Base-by-base conservation (phyloP, 2,329 filamentous ascomycete species). In the Fusarium circinatum region DNA sequence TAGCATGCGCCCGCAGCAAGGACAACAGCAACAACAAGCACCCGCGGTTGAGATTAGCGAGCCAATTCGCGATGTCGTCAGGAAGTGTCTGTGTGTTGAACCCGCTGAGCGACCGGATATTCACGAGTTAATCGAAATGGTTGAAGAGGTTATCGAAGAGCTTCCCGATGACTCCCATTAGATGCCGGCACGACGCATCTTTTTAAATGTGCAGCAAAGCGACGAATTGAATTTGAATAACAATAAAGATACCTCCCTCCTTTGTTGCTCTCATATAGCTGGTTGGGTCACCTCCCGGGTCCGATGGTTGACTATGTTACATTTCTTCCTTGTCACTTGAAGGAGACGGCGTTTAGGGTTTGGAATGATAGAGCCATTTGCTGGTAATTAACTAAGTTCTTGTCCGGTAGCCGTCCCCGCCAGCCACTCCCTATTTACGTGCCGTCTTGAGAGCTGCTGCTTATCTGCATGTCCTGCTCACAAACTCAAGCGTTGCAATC, bases 51-150 rank as follows among this genome's bases (percentile, higher is more conserved):
- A 88, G 17, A 95, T 98, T 66, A 95, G 93, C 75, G 94, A 96
- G 58, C 87, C 90, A 5, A 94, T 98, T 51, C 93, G 96, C 81
- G 92, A 97, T 68, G 89, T 99, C 18, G 96, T 99, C 61, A 88
- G 95, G 80, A 92, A 89, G 80, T 99, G 96, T 83, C 85, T 99
- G 79, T 89, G 86, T 76, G 93, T 98, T 34, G 96, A 99, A 85
- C 93, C 96, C 0, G 89, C 88, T 7, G 96, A 98, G 81, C 86
- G 96, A 73, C 96, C 96, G 22, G 93, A 97, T 82, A 92, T 98
- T 68, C 90, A 94, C 77, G 92, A 96, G 83, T 84, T 98, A 81
- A 96, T 97, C 75, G 84, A 85, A 49, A 88, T 96, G 81, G 91
- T 97, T n/a, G 90, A 95, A 82, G 85, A 86, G 22, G 92, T 94